Base-by-base conservation (phyloP, 1,284 basidiomycete genomes). In the Leccinum griseonigrum region DNA sequence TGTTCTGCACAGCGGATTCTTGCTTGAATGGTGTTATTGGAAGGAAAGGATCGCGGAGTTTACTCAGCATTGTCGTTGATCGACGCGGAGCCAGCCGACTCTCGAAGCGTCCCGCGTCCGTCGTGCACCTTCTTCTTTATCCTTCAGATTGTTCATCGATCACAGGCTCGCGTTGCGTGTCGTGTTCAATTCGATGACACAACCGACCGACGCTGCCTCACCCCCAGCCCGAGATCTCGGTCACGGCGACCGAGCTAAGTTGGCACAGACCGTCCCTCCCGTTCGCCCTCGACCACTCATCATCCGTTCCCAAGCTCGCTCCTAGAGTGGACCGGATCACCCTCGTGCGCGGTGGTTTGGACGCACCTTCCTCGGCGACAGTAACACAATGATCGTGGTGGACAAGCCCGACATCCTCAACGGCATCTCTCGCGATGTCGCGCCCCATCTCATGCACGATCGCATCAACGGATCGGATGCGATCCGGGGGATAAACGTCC, bases 361-460 rank as follows among this genome's bases (percentile, higher is more conserved):
- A 52, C 48, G 31, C 22, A 5, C 3, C 14, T 28, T n/a, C 29
- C n/a, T n/a, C 46, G 22, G 28, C 38, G n/a, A 7, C 22, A 22
- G 22, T 22, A 22, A 22, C 22, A 22, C 22, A 22, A 22, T 22
- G n/a, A 72, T 81, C 57, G 71, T 76, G 26, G 75, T 89, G 26
- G 67, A 76, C 28, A 92, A 91, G 0, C 91, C 91, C 1, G 81
- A 79, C 1, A 64, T 91, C 51, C 73, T 91, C 38, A 78, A 83
- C 0, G 75, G 81, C 5, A 89, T 90, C 7, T 87, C 87, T 54
- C 85, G 90, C 28, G 91, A 91, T 0, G 76, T 88, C 28, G 78
- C 92, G 0, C 86, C 87, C 3, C 91, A 94, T 74, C 77, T 93
- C 5, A 87, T 88, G 9, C 76, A 82, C 43, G 90, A 92, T 67